phyloP scores from a whole-genome alignment of 1,284 basidiomycete genomes.

The Puccinia triticina region DNA sequence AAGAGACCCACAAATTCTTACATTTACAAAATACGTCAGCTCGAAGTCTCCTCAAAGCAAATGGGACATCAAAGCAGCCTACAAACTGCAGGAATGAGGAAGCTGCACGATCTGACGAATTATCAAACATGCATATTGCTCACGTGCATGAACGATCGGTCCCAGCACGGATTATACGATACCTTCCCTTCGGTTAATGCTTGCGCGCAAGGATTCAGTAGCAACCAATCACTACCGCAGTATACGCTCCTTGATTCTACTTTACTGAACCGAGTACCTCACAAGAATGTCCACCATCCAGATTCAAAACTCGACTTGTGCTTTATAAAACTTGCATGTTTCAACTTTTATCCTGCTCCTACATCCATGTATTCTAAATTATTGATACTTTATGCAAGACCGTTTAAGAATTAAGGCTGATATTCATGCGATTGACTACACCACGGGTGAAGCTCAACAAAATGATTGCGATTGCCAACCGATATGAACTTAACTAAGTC shows the following conservation, averaged over 20 bases:
- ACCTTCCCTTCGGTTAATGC: not conserved
- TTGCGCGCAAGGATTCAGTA: not conserved
- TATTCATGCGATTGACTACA: too few relatives aligned
- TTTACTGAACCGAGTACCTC: not conserved
- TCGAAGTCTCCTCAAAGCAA: slow-evolving; percentile 45
- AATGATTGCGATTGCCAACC: too few relatives aligned
- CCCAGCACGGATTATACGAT: not conserved
- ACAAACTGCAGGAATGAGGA: slow-evolving; percentile 4
- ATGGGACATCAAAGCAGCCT: slow-evolving; percentile 51
- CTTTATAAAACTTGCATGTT: not conserved
- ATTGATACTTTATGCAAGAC: too few relatives aligned
- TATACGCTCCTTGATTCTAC: too few relatives aligned
- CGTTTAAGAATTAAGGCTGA: too few relatives aligned
- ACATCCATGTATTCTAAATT: too few relatives aligned
- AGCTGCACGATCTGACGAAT: not conserved
- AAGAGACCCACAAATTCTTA: slow-evolving; percentile 85
- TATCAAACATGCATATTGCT: not conserved
- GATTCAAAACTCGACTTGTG: slow-evolving; percentile 24
- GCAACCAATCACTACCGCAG: not conserved
- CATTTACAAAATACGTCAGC: slow-evolving; percentile 49
- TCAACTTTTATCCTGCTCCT: too few relatives aligned
- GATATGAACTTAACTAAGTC: too few relatives aligned
- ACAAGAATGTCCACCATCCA: slow-evolving; percentile 24
- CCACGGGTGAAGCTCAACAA: too few relatives aligned
- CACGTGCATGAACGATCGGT: not conserved